Evolutionary conservation across 768 basidiomycete species (phyloP).

Genomic region (Ramaria rubella): DNA sequence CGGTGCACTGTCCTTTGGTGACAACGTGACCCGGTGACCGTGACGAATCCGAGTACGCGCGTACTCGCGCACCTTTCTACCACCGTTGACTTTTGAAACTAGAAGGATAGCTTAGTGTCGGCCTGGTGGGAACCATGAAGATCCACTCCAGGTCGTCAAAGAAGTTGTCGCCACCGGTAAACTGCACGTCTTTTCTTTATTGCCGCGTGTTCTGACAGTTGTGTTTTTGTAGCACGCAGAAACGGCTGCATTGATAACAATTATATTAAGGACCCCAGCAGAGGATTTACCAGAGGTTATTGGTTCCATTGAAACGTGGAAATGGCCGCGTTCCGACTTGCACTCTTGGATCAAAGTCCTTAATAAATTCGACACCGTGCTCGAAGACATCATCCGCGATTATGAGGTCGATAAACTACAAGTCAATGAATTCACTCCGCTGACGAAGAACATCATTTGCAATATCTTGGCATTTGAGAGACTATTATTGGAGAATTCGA

Average conservation of each 20-base stretch:
- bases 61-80: slow-evolving; percentile 2
- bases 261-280: slow-evolving; percentile 56
- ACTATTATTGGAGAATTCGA: slow-evolving; percentile 91
- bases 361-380: slow-evolving; percentile 88
- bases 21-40: no score
- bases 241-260: slow-evolving; percentile 73
- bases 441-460: slow-evolving; percentile 65
- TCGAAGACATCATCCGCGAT: slow-evolving; percentile 74
- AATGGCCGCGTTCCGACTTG: slow-evolving; percentile 93
- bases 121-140: slow-evolving; percentile 53
- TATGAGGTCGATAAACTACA: slow-evolving; percentile 87
- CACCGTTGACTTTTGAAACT: not conserved
- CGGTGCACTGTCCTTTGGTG: no score
- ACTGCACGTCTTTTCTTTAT: slow-evolving; percentile 23
- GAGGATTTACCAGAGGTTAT: slow-evolving; percentile 68
- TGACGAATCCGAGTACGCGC: slow-evolving; percentile 4
- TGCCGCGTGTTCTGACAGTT: not conserved
- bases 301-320: slow-evolving; percentile 71
- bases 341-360: slow-evolving; percentile 95
- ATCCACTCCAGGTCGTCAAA: slow-evolving; percentile 57
- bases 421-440: slow-evolving; percentile 65
- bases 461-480: slow-evolving; percentile 86
- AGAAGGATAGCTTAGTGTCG: slow-evolving; percentile 2
- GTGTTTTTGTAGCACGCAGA: slow-evolving; percentile 53
- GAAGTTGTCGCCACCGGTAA: slow-evolving; percentile 71